phyloP scores from a whole-genome alignment of 2,329 filamentous ascomycete genomes.

The Aquanectria penicillioides region DNA sequence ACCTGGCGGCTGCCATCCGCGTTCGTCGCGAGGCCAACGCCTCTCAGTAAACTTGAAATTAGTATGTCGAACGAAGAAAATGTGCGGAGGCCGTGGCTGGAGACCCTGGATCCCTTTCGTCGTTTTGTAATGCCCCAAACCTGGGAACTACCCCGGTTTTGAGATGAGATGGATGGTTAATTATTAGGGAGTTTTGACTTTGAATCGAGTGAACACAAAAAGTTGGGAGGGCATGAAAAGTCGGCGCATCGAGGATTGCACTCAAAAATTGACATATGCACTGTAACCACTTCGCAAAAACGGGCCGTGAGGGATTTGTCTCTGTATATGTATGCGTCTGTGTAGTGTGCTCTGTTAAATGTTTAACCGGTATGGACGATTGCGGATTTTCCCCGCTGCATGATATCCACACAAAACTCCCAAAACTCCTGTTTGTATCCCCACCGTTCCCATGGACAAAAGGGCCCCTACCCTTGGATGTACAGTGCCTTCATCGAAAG shows the following conservation, averaged over 20 bases:
- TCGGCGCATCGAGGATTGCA: slow-evolving; percentile 41
- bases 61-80: slow-evolving; percentile 34
- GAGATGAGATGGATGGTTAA: slow-evolving; percentile 13
- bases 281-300: slow-evolving; percentile 25
- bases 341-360: slow-evolving; percentile 10
- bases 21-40: slow-evolving; percentile 70
- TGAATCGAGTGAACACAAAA: slow-evolving; percentile 29
- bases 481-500: slow-evolving; percentile 24
- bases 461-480: neutral
- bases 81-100: neutral
- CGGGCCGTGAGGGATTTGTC: slow-evolving; percentile 11
- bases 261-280: slow-evolving; percentile 38
- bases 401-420: slow-evolving; percentile 15
- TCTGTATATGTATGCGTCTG: slow-evolving; percentile 13
- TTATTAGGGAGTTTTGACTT: slow-evolving; percentile 38
- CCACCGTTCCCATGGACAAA: slow-evolving; percentile 10
- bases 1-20: slow-evolving; percentile 85
- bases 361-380: slow-evolving; percentile 12
- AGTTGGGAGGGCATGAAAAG: slow-evolving; percentile 33
- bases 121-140: slow-evolving; percentile 12
- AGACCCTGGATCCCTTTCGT: slow-evolving; percentile 17
- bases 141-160: slow-evolving; percentile 9
- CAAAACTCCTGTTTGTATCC: slow-evolving; percentile 12
- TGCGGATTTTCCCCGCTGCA: slow-evolving; percentile 12
- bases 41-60: slow-evolving; percentile 44